A percentile compares a stretch with the other conserved stretches of the same genome.
Conservation (phyloP, 345 rosid species). For the Fremontodendron californicum region DNA sequence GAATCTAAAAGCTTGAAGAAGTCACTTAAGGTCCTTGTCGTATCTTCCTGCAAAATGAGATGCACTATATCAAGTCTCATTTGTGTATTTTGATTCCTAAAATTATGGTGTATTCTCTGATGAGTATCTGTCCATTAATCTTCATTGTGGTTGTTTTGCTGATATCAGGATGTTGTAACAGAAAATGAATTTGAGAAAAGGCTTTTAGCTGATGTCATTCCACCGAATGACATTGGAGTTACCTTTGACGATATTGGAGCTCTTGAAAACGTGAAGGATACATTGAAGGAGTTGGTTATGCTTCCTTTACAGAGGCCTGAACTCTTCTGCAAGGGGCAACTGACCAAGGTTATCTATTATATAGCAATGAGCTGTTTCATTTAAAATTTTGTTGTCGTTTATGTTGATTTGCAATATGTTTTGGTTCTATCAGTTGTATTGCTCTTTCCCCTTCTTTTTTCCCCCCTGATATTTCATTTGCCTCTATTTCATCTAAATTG, state of each 20-base stretch:
- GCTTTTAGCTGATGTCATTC: conserved; percentile 74
- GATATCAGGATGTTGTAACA: conserved; percentile 65
- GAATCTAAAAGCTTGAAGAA: conserved; percentile 74
- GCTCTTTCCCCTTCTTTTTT: background rate
- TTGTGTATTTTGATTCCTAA: background rate
- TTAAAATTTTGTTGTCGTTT: background rate
- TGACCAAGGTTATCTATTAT: conserved; percentile 55
- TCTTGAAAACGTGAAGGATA: conserved; percentile 82
- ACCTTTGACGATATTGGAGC: conserved; percentile 90
- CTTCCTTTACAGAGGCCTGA: conserved; percentile 86
- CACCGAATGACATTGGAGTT: conserved; percentile 78
- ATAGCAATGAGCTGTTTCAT: background rate
- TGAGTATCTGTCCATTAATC: background rate
- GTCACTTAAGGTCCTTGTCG: conserved; percentile 64
- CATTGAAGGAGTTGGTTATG: conserved; percentile 84
- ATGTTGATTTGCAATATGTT: background rate
- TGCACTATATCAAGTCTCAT: background rate
- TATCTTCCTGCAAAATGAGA: background rate
- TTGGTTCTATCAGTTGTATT: background rate
- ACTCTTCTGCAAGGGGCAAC: conserved; percentile 77
- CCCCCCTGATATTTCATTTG: background rate
- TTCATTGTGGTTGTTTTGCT: conserved; percentile 14
- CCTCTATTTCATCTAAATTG: background rate
- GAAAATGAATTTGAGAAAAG: conserved; percentile 78
- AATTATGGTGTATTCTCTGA: background rate